Evolutionary conservation across 2,329 filamentous ascomycete genomes (phyloP).

Genomic region (Anisogramma anomala): DNA sequence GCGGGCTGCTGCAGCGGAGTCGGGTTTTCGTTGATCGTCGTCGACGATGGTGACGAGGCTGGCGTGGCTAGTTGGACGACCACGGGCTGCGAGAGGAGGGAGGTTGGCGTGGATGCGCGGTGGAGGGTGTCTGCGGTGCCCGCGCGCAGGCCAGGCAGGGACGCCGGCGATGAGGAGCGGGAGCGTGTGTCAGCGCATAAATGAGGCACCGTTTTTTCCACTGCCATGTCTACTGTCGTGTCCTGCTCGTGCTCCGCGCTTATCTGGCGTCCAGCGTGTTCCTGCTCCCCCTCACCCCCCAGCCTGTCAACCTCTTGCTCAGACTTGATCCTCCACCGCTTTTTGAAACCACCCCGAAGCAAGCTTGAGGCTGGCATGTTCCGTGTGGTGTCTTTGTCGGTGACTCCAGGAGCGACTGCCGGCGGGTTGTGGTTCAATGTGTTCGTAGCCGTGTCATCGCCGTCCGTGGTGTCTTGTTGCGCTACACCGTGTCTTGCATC

Average conservation of each 20-base stretch:
- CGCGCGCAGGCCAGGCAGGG: background rate
- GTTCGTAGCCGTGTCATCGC: background rate
- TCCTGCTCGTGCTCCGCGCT: too few species aligned
- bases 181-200: too few species aligned
- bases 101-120: background rate
- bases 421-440: background rate
- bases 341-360: too few species aligned
- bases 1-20: background rate
- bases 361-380: background rate
- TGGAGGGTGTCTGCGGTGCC: background rate
- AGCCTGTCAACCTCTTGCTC: background rate
- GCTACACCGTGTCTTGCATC: background rate
- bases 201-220: too few species aligned
- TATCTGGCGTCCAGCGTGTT: too few species aligned
- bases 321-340: background rate
- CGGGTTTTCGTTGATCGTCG: too few species aligned
- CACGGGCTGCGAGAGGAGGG: background rate
- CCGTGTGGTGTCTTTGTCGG: background rate
- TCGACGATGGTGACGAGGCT: too few species aligned
- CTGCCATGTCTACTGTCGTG: too few species aligned
- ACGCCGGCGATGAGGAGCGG: too few species aligned
- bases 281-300: background rate
- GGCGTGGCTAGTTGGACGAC: background rate
- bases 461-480: background rate
- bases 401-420: background rate